Percentiles rank a stretch among this genome's conserved stretches.
Conservation (phyloP, 2,329 filamentous ascomycete genomes). For the Zalaria sp. region DNA sequence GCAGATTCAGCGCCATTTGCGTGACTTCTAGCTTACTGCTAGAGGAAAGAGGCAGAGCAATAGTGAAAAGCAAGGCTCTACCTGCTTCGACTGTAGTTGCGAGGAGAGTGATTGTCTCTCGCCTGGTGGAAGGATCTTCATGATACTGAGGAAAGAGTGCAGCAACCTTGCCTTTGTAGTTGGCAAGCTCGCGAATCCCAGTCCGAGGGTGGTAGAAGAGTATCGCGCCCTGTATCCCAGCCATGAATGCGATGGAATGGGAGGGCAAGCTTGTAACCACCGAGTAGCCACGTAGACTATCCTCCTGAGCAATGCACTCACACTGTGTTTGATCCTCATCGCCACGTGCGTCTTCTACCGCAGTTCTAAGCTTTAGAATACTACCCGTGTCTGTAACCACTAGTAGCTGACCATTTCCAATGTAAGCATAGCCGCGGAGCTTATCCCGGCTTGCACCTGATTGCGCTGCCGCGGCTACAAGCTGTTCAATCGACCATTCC, state of each 20-base stretch:
- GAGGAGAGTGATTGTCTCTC: slow-evolving; percentile 17
- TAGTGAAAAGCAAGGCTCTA: slow-evolving; percentile 9
- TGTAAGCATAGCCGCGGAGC: slow-evolving; percentile 51
- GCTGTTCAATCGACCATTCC: slow-evolving; percentile 1
- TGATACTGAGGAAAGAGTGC: slow-evolving; percentile 20
- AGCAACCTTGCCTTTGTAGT: slow-evolving; percentile 24
- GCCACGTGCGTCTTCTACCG: not conserved
- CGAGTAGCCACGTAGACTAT: slow-evolving; percentile 34
- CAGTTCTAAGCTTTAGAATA: slow-evolving; percentile 30
- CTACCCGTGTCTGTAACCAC: slow-evolving; percentile 45
- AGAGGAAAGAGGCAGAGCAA: slow-evolving; percentile 3
- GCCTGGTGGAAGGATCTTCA: slow-evolving; percentile 1
- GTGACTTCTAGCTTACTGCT: not conserved
- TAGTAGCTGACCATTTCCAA: slow-evolving; percentile 39
- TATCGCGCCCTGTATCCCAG: slow-evolving; percentile 29
- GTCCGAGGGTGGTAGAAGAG: slow-evolving; percentile 19
- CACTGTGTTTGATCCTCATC: slow-evolving; percentile 8
- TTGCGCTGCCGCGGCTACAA: slow-evolving; percentile 1
- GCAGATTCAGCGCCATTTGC: slow-evolving; percentile 13
- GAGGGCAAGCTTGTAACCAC: slow-evolving; percentile 25
- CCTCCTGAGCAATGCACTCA: slow-evolving; percentile 15
- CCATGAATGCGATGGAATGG: slow-evolving; percentile 28
- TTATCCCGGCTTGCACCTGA: slow-evolving; percentile 20
- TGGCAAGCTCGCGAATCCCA: slow-evolving; percentile 14
- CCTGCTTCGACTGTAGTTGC: slow-evolving; percentile 23